Evolutionary conservation across 352 stramenopile genomes (phyloP).

Genomic region (Phytophthora pluvialis): DNA sequence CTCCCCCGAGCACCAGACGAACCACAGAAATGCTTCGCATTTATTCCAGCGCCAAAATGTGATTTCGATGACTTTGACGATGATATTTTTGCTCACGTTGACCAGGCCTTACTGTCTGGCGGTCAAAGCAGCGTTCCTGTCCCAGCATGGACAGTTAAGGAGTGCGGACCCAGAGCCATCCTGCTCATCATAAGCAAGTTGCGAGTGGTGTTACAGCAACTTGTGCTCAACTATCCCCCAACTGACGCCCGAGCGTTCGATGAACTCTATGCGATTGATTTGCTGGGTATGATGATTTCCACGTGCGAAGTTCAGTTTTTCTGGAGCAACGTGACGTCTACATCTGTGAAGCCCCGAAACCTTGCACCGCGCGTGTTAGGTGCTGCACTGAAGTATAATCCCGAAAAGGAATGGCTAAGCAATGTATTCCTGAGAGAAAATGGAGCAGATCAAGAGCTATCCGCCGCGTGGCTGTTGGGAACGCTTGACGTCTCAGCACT

Average conservation of each 20-base stretch:
- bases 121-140: neutral
- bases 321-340: conserved; percentile 54
- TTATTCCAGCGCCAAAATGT: conserved; percentile 20
- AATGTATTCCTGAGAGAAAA: conserved; percentile 67
- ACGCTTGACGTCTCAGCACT: conserved; percentile 64
- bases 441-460: conserved; percentile 62
- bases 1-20: conserved; percentile 41
- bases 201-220: conserved; percentile 52
- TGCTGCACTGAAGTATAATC: conserved; percentile 62
- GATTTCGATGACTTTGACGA: conserved; percentile 61
- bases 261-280: conserved; percentile 73
- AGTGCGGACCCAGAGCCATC: conserved; percentile 35
- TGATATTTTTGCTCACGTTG: conserved; percentile 5
- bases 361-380: conserved; percentile 65
- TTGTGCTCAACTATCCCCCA: conserved; percentile 60
- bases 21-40: conserved; percentile 32
- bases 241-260: conserved; percentile 38
- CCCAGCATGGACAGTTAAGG: conserved; percentile 31
- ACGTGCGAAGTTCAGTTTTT: conserved; percentile 66
- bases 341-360: conserved; percentile 52
- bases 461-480: conserved; percentile 62
- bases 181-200: conserved; percentile 44
- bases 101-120: neutral
- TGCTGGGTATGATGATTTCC: conserved; percentile 67
- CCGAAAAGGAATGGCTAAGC: conserved; percentile 69